These are phyloP conservation scores for Mycosphaerella sp. DNA, from an alignment of 2,329 filamentous ascomycete genomes.

Conservation along the genomic window DNA sequence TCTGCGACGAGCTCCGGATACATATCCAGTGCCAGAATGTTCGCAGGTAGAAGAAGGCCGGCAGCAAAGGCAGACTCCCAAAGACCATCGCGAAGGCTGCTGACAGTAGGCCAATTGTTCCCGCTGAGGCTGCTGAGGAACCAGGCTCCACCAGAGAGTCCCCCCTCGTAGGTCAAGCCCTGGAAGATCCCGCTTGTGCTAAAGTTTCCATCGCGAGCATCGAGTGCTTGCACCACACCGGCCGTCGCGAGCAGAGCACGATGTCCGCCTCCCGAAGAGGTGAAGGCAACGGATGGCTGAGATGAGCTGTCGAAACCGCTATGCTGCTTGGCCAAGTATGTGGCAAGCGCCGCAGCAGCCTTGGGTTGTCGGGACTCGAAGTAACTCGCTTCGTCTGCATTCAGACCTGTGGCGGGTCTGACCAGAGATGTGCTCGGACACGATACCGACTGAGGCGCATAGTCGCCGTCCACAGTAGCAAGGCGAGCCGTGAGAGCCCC, in stretches of 20 bases:
- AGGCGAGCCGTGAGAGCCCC: not conserved
- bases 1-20: constrained; percentile 34
- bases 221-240: constrained; percentile 42
- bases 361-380: constrained; percentile 36
- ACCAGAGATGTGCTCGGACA: constrained; percentile 39
- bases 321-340: constrained; percentile 37
- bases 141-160: constrained; percentile 44
- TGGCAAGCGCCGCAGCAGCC: constrained; percentile 36
- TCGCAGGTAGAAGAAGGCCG: constrained; percentile 36
- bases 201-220: constrained; percentile 39
- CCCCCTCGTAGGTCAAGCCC: constrained; percentile 43
- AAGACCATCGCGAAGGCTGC: constrained; percentile 35
- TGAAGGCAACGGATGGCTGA: constrained; percentile 40
- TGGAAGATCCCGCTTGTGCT: constrained; percentile 42
- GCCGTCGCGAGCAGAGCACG: constrained; percentile 38
- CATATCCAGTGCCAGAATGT: constrained; percentile 23
- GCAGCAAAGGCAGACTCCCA: constrained; percentile 40
- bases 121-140: constrained; percentile 42
- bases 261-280: constrained; percentile 42
- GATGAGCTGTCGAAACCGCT: constrained; percentile 34
- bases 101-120: constrained; percentile 45
- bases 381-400: constrained; percentile 37
- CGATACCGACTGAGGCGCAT: constrained; percentile 31
- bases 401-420: constrained; percentile 34
- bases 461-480: constrained; percentile 12